Conservation (phyloP, 108 stramenopile genomes). For the Parietichytrium sp. region DNA sequence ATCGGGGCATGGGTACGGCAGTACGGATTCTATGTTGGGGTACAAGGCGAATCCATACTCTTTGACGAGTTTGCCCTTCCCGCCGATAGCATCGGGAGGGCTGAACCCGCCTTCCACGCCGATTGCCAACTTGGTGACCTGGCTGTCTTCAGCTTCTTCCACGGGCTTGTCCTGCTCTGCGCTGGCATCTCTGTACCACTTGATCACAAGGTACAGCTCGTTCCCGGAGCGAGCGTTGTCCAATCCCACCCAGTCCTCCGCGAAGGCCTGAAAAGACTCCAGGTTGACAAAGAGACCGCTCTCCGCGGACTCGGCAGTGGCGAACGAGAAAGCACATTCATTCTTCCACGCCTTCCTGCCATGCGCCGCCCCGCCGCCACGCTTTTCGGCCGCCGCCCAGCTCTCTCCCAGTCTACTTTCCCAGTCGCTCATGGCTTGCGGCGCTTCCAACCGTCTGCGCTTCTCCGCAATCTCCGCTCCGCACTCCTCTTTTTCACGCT, state of each 20-base stretch:
- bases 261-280: constrained; percentile 76
- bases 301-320: constrained; percentile 73
- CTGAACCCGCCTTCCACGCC: constrained; percentile 90
- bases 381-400: no score
- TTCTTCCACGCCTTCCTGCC: no score
- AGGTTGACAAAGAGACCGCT: constrained; percentile 83
- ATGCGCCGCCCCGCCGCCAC: no score
- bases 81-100: constrained; percentile 71
- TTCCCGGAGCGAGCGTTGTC: constrained; percentile 42
- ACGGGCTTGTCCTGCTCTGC: constrained; percentile 47
- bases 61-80: constrained; percentile 69
- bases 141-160: constrained; percentile 38
- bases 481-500: no score
- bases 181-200: constrained; percentile 57
- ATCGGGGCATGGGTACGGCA: constrained; percentile 62
- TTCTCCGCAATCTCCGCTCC: no score
- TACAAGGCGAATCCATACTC: constrained; percentile 59
- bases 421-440: no score
- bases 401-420: no score
- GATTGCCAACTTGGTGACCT: constrained; percentile 78
- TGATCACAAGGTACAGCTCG: constrained; percentile 71
- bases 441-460: no score
- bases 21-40: constrained; percentile 31
- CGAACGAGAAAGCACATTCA: constrained; percentile 87
- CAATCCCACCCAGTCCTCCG: constrained; percentile 63